Conservation (phyloP, 805 yeast genomes). For the Yarrowia yakushimensis region DNA sequence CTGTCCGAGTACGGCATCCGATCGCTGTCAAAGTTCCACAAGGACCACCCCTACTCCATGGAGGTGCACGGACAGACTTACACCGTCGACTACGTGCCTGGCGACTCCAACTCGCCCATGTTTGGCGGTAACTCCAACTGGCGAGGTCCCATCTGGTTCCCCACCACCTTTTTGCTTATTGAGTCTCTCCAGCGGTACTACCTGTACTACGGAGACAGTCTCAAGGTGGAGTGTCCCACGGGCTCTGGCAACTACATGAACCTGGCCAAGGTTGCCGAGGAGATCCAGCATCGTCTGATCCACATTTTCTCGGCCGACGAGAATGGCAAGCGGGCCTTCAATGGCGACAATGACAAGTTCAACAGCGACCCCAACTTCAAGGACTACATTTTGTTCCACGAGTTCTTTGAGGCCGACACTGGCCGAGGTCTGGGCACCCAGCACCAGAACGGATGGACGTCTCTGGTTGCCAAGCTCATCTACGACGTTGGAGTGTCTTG, state of each 20-base stretch:
- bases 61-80: slow-evolving; percentile 72
- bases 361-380: slow-evolving; percentile 68
- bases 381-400: slow-evolving; percentile 75
- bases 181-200: slow-evolving; percentile 85
- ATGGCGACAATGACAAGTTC: slow-evolving; percentile 48
- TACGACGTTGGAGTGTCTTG: slow-evolving; percentile 77
- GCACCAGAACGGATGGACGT: slow-evolving; percentile 97
- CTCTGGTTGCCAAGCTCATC: slow-evolving; percentile 85
- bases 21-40: slow-evolving; percentile 82
- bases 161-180: slow-evolving; percentile 78
- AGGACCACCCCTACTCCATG: slow-evolving; percentile 79
- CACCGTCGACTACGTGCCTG: slow-evolving; percentile 72
- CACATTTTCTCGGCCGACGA: slow-evolving; percentile 67
- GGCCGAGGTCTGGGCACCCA: slow-evolving; percentile 92
- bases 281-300: slow-evolving; percentile 79
- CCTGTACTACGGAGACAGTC: slow-evolving; percentile 79
- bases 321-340: slow-evolving; percentile 68
- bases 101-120: slow-evolving; percentile 87
- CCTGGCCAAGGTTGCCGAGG: slow-evolving; percentile 87
- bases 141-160: slow-evolving; percentile 98
- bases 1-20: slow-evolving; percentile 81
- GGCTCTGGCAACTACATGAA: slow-evolving; percentile 74
- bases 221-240: slow-evolving; percentile 83
- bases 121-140: slow-evolving; percentile 96
- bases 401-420: slow-evolving; percentile 89